Evolutionary conservation across 1,139 yeast genomes (phyloP).

Genomic region (Cylindricascospora bacillispora): DNA sequence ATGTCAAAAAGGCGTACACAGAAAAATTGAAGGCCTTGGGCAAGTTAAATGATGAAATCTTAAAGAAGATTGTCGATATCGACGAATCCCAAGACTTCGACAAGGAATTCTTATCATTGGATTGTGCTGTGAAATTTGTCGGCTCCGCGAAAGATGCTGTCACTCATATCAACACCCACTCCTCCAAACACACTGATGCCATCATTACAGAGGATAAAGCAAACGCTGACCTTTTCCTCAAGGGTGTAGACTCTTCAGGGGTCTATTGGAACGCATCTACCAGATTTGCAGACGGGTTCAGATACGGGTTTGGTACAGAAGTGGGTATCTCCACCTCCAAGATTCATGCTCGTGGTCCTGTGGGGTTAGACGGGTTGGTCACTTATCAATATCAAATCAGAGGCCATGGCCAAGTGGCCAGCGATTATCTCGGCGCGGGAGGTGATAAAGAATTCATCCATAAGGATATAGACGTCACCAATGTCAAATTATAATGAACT

Average conservation of each 20-base stretch:
- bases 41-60: conserved; percentile 19
- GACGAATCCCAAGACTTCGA: conserved; percentile 54
- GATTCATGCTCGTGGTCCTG: conserved; percentile 97
- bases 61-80: conserved; percentile 29
- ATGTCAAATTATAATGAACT: conserved; percentile 11
- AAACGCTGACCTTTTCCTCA: conserved; percentile 62
- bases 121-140: conserved; percentile 61
- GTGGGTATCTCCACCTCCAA: conserved; percentile 96
- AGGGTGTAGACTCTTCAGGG: conserved; percentile 88
- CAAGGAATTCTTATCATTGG: conserved; percentile 72
- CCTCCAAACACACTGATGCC: conserved; percentile 93
- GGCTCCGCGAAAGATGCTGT: conserved; percentile 56
- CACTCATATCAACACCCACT: conserved; percentile 71
- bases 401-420: conserved; percentile 86
- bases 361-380: conserved; percentile 92
- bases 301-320: conserved; percentile 97
- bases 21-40: conserved; percentile 14
- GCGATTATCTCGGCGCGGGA: conserved; percentile 88
- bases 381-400: conserved; percentile 87
- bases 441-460: conserved; percentile 75
- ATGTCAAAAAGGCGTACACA: conserved; percentile 28
- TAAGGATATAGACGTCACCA: conserved; percentile 37
- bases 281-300: conserved; percentile 94
- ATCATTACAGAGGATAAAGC: conserved; percentile 65
- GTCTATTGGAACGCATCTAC: conserved; percentile 98